phyloP scores from a whole-genome alignment of 768 basidiomycete species.

The Boletales sp. region DNA sequence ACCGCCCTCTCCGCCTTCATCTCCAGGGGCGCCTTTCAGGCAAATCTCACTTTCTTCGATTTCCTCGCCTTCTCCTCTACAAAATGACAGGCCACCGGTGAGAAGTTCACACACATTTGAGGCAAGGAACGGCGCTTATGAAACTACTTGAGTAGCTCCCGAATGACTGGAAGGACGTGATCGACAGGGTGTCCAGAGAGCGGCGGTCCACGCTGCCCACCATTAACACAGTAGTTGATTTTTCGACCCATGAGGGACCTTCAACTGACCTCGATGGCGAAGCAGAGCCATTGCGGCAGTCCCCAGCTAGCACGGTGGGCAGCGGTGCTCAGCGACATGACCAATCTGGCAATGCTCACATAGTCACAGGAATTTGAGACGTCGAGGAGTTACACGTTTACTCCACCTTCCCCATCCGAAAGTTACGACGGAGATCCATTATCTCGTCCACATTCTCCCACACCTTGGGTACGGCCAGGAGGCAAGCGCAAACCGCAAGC shows the following conservation, averaged over 20 bases:
- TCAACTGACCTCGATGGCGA: conserved; percentile 24
- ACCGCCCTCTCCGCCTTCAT: conserved; percentile 38
- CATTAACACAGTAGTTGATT: conserved; percentile 32
- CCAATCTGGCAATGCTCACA: conserved; percentile 23
- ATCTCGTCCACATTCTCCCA: conserved; percentile 34
- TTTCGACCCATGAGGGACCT: conserved; percentile 23
- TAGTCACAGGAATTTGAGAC: conserved; percentile 31
- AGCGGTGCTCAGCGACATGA: conserved; percentile 23
- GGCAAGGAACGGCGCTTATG: conserved; percentile 3
- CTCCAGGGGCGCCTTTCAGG: conserved; percentile 32
- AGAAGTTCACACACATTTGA: conserved; percentile 9
- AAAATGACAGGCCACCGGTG: conserved; percentile 31
- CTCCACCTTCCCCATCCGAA: conserved; percentile 34
- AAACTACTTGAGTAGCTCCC: conserved; percentile 22
- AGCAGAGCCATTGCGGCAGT: conserved; percentile 29
- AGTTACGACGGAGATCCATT: conserved; percentile 32
- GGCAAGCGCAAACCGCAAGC: conserved; percentile 25
- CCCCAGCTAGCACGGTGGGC: conserved; percentile 34
- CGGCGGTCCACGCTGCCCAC: conserved; percentile 29
- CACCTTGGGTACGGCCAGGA: conserved; percentile 28
- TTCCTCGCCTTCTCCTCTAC: conserved; percentile 15
- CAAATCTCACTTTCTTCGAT: conserved; percentile 29
- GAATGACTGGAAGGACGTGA: conserved; percentile 35
- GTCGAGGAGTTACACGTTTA: conserved; percentile 28
- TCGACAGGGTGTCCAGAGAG: conserved; percentile 32